Base-by-base conservation (phyloP, 2,329 filamentous ascomycete genomes). In the Lecanoromycetidae sp. region DNA sequence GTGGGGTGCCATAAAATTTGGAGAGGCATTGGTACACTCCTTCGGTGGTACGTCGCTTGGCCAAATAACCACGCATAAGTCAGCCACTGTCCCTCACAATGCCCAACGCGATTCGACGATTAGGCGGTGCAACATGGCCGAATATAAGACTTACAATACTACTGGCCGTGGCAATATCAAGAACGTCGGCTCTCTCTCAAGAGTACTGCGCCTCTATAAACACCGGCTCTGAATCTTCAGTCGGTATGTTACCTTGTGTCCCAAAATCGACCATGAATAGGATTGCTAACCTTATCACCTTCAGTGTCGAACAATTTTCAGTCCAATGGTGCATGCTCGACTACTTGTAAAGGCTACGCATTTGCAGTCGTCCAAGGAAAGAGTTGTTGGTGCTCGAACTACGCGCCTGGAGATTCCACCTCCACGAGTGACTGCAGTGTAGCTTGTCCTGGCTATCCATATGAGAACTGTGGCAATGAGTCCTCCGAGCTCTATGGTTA, bases 321-420 rank as follows among this genome's bases (percentile, higher is more conserved):
- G 53, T 71, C 69, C 7, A 68, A 69, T 50, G 70, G 70, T 47
- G 57, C 57, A 4, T 72, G 70, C 52, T 40, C 58, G 34, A 42
- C 51, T 1, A 61, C 60, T 27, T 72, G 70, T 55, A 55, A 54
- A 19, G 56, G 61, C 26, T 72, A 68, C 54, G 68, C 68, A 3
- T 67, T 70, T 48, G 69, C 63, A 12, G 60, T 72, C 30, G 47
- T 71, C 8, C 67, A 68, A 53, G 65, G 59, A n/a, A 62, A 66
- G 44, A 57, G 59, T 15, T 72, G 70, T 56, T 72, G 70, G 69
- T 72, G 70, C 55, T 67, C 69, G 7, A 66, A 72, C 49, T 65
- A 68, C 43, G 60, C 58, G 10, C 70, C 70, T 2, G 59, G 61
- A 6, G 51, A 60, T 30, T 63, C 60, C 5, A 60, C 61, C 6